These are phyloP conservation scores for Capsicum pubescens DNA, from an alignment of 257 asterid genomes.

Conservation along the genomic window DNA sequence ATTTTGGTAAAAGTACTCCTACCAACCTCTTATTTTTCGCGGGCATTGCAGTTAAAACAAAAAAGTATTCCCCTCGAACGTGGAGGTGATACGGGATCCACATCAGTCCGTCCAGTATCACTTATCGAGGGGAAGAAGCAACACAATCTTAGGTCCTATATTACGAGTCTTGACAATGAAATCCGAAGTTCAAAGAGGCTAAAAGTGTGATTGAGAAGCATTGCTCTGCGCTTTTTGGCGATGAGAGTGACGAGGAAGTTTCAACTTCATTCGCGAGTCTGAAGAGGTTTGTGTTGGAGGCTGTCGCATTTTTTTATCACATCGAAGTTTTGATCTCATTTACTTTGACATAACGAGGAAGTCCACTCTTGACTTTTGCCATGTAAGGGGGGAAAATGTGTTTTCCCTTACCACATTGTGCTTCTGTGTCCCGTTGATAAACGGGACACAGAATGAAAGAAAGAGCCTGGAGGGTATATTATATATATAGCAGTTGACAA, in stretches of 20 bases:
- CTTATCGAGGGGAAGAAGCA: conserved; percentile 31
- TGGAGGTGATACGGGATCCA: conserved; percentile 32
- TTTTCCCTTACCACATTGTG: too few species aligned
- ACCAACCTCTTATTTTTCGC: conserved; percentile 35
- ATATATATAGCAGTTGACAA: neutral
- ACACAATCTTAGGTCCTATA: conserved; percentile 50
- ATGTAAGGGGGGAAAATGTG: too few species aligned
- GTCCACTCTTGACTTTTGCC: too few species aligned
- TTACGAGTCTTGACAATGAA: conserved; percentile 64
- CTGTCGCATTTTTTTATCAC: conserved; percentile 50
- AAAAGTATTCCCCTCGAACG: conserved; percentile 39
- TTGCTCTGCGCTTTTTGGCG: conserved; percentile 70
- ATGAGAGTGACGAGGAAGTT: conserved; percentile 50
- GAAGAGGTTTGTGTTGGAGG: conserved; percentile 85
- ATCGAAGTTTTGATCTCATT: too few species aligned
- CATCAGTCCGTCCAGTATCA: conserved; percentile 42
- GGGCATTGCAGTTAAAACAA: conserved; percentile 41
- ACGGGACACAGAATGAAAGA: neutral
- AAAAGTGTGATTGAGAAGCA: conserved; percentile 68
- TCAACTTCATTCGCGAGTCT: conserved; percentile 74
- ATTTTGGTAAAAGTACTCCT: conserved; percentile 27
- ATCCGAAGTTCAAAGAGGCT: conserved; percentile 68
- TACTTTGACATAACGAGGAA: too few species aligned
- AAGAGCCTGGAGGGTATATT: neutral
- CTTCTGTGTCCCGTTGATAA: too few species aligned